phyloP scores from a whole-genome alignment of 2,329 filamentous ascomycete genomes.

The Zarea fungicola region DNA sequence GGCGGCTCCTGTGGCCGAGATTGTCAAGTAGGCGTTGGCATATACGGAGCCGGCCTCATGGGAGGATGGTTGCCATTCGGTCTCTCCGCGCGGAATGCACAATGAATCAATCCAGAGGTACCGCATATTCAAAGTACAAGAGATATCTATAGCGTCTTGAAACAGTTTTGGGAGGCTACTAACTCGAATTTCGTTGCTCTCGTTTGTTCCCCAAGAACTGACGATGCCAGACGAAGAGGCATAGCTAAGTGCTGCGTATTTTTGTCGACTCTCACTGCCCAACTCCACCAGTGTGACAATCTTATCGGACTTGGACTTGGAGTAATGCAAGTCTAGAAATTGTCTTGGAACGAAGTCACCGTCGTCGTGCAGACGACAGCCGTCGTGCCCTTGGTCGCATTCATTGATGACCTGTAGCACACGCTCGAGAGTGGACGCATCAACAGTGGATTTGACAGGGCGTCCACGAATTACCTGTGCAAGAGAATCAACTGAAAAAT shows the following conservation, averaged over 20 bases:
- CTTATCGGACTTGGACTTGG: background rate
- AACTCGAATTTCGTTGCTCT: background rate
- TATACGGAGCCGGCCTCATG: background rate
- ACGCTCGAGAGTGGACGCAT: background rate
- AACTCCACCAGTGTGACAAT: background rate
- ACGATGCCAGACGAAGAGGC: background rate
- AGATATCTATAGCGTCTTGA: slow-evolving; percentile 7
- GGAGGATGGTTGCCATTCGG: background rate
- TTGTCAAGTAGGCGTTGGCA: slow-evolving; percentile 3
- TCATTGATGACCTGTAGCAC: background rate
- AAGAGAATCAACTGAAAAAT: background rate
- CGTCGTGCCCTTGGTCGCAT: background rate
- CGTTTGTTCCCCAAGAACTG: background rate
- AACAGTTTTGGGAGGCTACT: slow-evolving; percentile 4
- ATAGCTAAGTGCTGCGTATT: slow-evolving; percentile 1
- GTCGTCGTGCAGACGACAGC: background rate
- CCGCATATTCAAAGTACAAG: background rate
- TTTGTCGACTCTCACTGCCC: background rate
- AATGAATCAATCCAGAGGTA: slow-evolving; percentile 14
- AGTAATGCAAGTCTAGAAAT: background rate
- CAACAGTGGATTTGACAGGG: background rate
- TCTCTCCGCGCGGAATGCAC: background rate
- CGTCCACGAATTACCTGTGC: background rate
- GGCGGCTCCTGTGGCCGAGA: background rate
- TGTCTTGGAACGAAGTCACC: background rate